These are phyloP conservation scores for Paraleonurus japonicus DNA, from an alignment of 257 asterid genomes.

Conservation along the genomic window DNA sequence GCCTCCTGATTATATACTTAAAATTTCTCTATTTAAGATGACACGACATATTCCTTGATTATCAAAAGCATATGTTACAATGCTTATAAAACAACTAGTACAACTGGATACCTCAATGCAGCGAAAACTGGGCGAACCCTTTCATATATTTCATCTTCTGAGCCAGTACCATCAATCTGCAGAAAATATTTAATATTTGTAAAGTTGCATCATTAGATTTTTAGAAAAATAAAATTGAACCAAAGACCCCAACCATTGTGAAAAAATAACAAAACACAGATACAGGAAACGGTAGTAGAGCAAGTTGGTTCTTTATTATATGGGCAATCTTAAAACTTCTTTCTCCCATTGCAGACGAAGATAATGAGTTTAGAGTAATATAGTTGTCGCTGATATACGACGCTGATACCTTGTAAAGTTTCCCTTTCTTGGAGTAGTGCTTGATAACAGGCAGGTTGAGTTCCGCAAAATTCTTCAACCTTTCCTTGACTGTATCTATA, in stretches of 20 bases:
- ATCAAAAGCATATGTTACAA: conserved; percentile 3
- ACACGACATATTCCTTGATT: conserved; percentile 1
- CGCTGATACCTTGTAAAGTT: conserved; percentile 75
- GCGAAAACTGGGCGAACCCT: conserved; percentile 68
- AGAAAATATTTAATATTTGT: conserved; percentile 19
- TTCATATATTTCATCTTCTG: conserved; percentile 81
- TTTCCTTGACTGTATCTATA: conserved; percentile 75
- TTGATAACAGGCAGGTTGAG: conserved; percentile 81
- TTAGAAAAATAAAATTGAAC: background rate
- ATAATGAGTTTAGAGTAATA: conserved; percentile 2
- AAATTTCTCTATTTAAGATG: background rate
- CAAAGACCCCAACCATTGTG: conserved; percentile 19
- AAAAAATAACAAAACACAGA: conserved; percentile 4
- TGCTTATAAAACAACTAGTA: background rate
- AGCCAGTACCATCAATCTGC: conserved; percentile 89
- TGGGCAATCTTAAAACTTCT: background rate
- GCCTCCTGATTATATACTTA: background rate
- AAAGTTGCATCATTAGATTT: background rate
- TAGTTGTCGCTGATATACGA: conserved; percentile 5
- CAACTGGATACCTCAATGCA: conserved; percentile 47
- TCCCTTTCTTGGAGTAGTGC: conserved; percentile 77
- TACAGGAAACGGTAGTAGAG: conserved; percentile 11
- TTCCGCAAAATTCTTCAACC: conserved; percentile 66
- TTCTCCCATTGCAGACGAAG: conserved; percentile 10
- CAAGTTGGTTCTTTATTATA: conserved; percentile 4